A percentile compares a stretch with the other conserved stretches of the same genome.
phyloP scores from a whole-genome alignment of 2,329 filamentous ascomycete genomes.

The Microdochium paspali region DNA sequence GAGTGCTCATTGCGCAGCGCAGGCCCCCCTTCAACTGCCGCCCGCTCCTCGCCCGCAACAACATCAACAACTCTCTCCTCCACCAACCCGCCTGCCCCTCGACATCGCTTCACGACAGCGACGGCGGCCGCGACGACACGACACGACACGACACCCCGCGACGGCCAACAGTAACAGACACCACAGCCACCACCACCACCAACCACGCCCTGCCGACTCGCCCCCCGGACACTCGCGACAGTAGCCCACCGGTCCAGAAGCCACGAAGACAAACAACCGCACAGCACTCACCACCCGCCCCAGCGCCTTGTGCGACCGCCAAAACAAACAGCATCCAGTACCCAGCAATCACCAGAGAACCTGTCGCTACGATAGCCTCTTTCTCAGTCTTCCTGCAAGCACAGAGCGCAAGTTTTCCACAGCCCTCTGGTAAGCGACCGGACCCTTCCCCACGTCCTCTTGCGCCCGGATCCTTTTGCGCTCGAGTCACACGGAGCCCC shows the following conservation, averaged over 20 bases:
- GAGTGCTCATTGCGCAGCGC: background rate
- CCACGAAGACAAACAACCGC: constrained; percentile 8
- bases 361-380: background rate
- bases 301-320: constrained; percentile 5
- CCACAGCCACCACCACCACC: background rate
- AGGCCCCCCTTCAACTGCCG: background rate
- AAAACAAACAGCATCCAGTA: constrained; percentile 4
- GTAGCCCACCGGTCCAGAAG: background rate
- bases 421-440: background rate
- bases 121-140: background rate
- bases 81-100: background rate
- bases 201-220: background rate
- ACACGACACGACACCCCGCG: background rate
- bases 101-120: background rate
- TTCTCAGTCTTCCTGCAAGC: background rate
- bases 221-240: background rate
- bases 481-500: background rate
- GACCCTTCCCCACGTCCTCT: background rate
- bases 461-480: background rate
- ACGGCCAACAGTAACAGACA: background rate
- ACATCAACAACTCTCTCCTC: background rate
- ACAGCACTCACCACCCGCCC: constrained; percentile 8
- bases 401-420: background rate
- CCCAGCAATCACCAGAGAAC: background rate
- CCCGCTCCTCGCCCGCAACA: background rate